A percentile compares a stretch with the other conserved stretches of the same genome.
Evolutionary conservation across 768 basidiomycete species (phyloP).

Genomic region (Termitomyces sp.): DNA sequence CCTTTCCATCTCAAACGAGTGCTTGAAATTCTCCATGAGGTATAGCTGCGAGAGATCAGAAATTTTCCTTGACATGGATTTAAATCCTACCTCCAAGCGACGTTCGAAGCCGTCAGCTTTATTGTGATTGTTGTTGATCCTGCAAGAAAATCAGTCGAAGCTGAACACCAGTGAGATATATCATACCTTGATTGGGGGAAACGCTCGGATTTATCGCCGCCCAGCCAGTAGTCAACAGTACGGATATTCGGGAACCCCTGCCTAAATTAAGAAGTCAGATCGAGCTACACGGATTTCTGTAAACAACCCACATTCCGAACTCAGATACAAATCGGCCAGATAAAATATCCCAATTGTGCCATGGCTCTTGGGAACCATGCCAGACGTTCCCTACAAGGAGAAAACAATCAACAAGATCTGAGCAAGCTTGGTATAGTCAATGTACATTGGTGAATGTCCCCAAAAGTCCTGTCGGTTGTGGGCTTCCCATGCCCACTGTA

Average conservation of each 20-base stretch:
- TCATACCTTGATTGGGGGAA: slow-evolving; percentile 81
- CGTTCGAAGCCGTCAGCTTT: slow-evolving; percentile 88
- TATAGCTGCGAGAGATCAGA: slow-evolving; percentile 51
- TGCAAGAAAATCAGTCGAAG: slow-evolving; percentile 16
- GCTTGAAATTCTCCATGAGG: slow-evolving; percentile 90
- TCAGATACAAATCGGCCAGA: slow-evolving; percentile 92
- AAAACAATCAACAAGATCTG: neutral
- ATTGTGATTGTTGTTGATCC: slow-evolving; percentile 78
- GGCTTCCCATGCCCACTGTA: slow-evolving; percentile 76
- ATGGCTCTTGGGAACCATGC: slow-evolving; percentile 90
- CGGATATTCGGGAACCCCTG: slow-evolving; percentile 83
- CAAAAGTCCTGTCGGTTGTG: slow-evolving; percentile 68
- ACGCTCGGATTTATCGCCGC: slow-evolving; percentile 63
- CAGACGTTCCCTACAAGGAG: slow-evolving; percentile 73
- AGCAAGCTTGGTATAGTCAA: neutral
- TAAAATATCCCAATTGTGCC: slow-evolving; percentile 91
- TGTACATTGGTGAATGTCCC: slow-evolving; percentile 90
- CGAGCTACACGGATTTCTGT: neutral
- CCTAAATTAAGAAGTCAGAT: slow-evolving; percentile 35
- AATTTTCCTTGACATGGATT: neutral
- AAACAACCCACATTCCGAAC: slow-evolving; percentile 75
- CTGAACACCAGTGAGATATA: slow-evolving; percentile 4
- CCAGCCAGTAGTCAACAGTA: slow-evolving; percentile 89
- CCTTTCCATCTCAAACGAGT: slow-evolving; percentile 85
- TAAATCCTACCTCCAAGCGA: slow-evolving; percentile 56